A percentile compares a stretch with the other conserved stretches of the same genome.
Evolutionary conservation across 176 grass and related monocot species (phyloP).

Genomic region (Lolium multiflorum): DNA sequence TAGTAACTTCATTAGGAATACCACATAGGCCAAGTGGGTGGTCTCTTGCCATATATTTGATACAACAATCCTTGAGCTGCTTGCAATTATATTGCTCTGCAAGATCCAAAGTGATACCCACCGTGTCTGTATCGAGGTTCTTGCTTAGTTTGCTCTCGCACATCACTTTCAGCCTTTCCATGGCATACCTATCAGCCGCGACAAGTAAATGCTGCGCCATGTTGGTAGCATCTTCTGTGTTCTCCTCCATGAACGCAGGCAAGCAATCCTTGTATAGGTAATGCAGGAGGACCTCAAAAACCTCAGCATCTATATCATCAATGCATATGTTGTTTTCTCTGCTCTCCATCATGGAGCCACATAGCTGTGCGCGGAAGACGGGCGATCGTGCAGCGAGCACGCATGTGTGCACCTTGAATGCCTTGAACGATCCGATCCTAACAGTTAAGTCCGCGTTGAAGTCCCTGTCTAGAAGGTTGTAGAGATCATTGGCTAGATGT

Average conservation of each 20-base stretch:
- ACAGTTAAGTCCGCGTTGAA: not conserved
- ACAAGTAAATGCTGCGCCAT: not conserved
- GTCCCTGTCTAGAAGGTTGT: not conserved
- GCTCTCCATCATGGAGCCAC: not conserved
- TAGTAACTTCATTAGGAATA: too few relatives aligned
- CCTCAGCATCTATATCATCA: not conserved
- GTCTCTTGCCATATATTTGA: not conserved
- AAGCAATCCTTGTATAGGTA: not conserved
- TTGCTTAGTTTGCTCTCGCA: not conserved
- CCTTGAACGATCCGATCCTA: not conserved
- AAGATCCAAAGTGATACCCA: not conserved
- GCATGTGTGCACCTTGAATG: not conserved
- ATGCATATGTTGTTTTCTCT: not conserved
- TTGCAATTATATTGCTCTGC: not conserved
- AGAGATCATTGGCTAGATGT: too few relatives aligned
- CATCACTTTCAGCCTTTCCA: not conserved
- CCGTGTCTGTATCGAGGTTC: not conserved
- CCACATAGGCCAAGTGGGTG: too few relatives aligned
- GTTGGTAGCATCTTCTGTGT: not conserved
- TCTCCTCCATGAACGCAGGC: not conserved
- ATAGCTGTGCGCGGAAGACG: not conserved
- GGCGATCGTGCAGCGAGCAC: not conserved
- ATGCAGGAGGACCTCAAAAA: not conserved
- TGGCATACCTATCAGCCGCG: not conserved
- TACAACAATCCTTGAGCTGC: not conserved